These are phyloP conservation scores for Cetraspora pellucida DNA, from an alignment of 192 early-diverging fungal species.

Conservation along the genomic window DNA sequence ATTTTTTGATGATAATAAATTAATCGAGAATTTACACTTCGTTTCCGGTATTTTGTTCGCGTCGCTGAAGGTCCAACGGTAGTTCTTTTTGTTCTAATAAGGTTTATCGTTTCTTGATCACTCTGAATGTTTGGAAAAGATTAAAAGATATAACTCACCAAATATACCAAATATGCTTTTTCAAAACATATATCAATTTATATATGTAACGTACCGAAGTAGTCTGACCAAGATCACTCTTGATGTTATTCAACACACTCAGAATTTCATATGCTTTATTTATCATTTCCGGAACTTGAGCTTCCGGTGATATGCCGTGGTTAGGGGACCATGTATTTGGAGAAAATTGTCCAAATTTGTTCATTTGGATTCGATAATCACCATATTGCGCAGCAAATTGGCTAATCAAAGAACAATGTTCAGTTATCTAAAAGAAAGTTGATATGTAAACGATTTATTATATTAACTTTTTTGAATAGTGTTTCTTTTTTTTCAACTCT, in stretches of 20 bases:
- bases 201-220: not conserved
- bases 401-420: conserved; percentile 3
- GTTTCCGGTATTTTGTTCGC: conserved; percentile 23
- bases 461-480: not conserved
- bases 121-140: not conserved
- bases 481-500: too few species aligned
- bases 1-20: not conserved
- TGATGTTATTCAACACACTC: not conserved
- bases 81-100: conserved; percentile 7
- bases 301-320: not conserved
- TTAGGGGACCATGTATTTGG: not conserved
- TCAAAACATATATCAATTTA: not conserved
- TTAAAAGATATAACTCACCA: too few species aligned
- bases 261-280: conserved; percentile 3
- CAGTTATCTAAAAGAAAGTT: not conserved
- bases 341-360: not conserved
- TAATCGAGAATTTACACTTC: conserved; percentile 11
- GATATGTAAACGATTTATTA: not conserved
- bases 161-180: not conserved
- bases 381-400: not conserved
- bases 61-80: conserved; percentile 1
- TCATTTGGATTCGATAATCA: not conserved
- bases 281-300: not conserved
- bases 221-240: not conserved
- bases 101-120: conserved; percentile 17